A percentile compares a stretch with the other conserved stretches of the same genome.
Conservation (phyloP, 345 rosid species). For the Punica granatum region DNA sequence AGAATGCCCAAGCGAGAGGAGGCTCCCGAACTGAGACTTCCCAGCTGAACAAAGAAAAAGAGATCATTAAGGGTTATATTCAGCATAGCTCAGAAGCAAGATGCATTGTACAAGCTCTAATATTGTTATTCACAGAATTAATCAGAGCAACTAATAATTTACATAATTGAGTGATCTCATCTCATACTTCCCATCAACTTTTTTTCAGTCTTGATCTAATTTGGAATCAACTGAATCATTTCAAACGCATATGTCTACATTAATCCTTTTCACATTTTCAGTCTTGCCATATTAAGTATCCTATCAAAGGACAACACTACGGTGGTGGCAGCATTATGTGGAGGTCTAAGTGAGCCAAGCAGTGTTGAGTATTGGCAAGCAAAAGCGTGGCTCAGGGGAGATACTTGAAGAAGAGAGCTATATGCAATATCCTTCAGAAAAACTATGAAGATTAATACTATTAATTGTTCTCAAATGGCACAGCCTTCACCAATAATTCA, state of each 20-base stretch:
- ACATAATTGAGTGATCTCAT: not conserved
- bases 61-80: not conserved
- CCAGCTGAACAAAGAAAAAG: constrained; percentile 39
- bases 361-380: not conserved
- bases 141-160: not conserved
- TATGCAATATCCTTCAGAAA: not conserved
- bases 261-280: not conserved
- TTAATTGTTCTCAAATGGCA: not conserved
- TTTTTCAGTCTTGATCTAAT: not conserved
- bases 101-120: not conserved
- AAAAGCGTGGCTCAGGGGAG: not conserved
- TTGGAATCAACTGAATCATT: not conserved
- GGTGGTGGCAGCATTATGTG: not conserved
- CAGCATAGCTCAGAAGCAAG: not conserved
- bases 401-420: not conserved
- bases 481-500: too few species aligned
- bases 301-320: not conserved
- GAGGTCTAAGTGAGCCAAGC: not conserved
- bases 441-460: not conserved
- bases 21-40: constrained; percentile 73
- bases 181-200: not conserved
- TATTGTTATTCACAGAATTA: not conserved
- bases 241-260: not conserved
- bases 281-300: not conserved
- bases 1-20: constrained; percentile 64